Percentiles rank a stretch among this genome's conserved stretches.
phyloP scores from a whole-genome alignment of 164 flowering plant genomes.

The Aristolochia contorta region DNA sequence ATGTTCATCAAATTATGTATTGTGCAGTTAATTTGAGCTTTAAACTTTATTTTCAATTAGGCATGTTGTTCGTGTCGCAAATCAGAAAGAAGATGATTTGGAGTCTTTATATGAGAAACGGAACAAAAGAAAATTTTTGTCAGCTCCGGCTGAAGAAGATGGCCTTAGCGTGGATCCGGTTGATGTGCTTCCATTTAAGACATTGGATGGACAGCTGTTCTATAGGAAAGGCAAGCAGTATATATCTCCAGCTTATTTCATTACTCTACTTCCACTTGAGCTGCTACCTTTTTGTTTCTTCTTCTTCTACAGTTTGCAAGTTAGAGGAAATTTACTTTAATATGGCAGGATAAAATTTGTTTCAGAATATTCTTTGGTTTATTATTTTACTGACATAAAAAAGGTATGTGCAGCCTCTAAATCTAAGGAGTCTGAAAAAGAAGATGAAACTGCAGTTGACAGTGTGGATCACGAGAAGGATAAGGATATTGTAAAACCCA shows the following conservation, averaged over 20 bases:
- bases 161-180: slow-evolving; percentile 54
- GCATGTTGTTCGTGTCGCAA: slow-evolving; percentile 78
- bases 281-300: neutral
- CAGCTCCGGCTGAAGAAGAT: slow-evolving; percentile 32
- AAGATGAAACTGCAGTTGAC: slow-evolving; percentile 22
- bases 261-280: neutral
- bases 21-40: neutral
- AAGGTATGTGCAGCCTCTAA: slow-evolving; percentile 23
- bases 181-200: slow-evolving; percentile 86
- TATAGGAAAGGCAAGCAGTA: slow-evolving; percentile 44
- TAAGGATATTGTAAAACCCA: slow-evolving; percentile 35
- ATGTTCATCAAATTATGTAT: neutral
- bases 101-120: slow-evolving; percentile 66
- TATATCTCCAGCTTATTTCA: neutral
- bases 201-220: slow-evolving; percentile 58
- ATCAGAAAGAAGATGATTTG: slow-evolving; percentile 53
- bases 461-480: slow-evolving; percentile 21
- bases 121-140: slow-evolving; percentile 23
- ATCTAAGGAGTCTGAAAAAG: slow-evolving; percentile 22
- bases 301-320: neutral
- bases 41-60: slow-evolving; percentile 17
- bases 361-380: neutral
- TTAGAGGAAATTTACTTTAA: neutral
- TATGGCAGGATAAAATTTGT: neutral
- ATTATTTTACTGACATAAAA: neutral